Conservation (phyloP, 2,329 filamentous ascomycete species). For the Phialophora verrucosa region DNA sequence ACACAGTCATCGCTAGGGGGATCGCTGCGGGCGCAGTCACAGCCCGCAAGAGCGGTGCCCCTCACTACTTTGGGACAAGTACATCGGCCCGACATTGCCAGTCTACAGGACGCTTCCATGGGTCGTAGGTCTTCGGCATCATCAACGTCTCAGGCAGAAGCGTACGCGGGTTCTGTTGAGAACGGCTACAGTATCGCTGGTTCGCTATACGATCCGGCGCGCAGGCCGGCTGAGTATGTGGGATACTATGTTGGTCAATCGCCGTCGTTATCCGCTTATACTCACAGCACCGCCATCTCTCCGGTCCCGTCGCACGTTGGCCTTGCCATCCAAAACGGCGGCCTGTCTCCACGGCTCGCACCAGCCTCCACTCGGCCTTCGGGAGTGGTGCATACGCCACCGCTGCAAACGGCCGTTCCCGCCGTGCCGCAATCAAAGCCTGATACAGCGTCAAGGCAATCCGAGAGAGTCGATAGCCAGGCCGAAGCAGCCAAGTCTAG, state of each 20-base stretch:
- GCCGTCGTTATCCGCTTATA: conserved; percentile 50
- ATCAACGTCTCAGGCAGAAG: conserved; percentile 31
- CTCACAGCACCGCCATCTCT: conserved; percentile 48
- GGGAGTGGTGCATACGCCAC: conserved; percentile 20
- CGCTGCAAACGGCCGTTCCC: conserved; percentile 14
- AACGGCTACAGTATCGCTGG: conserved; percentile 23
- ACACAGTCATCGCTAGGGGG: conserved; percentile 50
- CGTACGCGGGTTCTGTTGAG: conserved; percentile 21
- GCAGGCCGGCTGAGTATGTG: conserved; percentile 52
- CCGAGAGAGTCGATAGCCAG: conserved; percentile 1
- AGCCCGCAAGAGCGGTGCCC: conserved; percentile 53
- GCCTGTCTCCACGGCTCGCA: conserved; percentile 43
- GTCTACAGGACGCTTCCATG: conserved; percentile 43
- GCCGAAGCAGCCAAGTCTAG: conserved; percentile 40
- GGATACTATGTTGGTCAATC: conserved; percentile 55
- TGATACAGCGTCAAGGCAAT: conserved; percentile 10
- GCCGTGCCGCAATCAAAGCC: conserved; percentile 9
- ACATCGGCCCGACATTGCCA: conserved; percentile 44
- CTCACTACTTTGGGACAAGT: conserved; percentile 45
- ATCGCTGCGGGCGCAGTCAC: conserved; percentile 56
- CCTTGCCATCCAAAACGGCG: conserved; percentile 48
- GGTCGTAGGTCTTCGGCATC: conserved; percentile 44
- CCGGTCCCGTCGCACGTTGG: conserved; percentile 48
- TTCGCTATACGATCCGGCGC: conserved; percentile 41
- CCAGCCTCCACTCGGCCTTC: conserved; percentile 26